phyloP scores from a whole-genome alignment of 768 basidiomycete genomes.

The Ramaria sp. region DNA sequence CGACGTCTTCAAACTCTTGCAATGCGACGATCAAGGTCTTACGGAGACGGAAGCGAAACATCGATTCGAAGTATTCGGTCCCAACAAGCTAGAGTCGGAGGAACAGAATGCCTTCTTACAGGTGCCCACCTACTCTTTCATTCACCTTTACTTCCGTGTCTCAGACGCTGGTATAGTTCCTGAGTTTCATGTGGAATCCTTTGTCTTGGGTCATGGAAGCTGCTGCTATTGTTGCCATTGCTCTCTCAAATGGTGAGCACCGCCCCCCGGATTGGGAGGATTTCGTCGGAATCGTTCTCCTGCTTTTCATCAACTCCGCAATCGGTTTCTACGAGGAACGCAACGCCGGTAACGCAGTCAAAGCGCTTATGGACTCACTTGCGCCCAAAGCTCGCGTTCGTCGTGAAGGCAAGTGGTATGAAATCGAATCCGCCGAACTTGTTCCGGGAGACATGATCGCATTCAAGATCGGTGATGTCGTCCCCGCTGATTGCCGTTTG shows the following conservation, averaged over 20 bases:
- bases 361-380: conserved; percentile 98
- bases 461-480: conserved; percentile 99
- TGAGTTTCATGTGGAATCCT: conserved; percentile 99
- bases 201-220: conserved; percentile 99
- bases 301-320: conserved; percentile 87
- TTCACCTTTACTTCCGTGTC: not conserved
- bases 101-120: conserved; percentile 89
- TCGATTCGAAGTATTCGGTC: conserved; percentile 89
- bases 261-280: conserved; percentile 93
- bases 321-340: conserved; percentile 99
- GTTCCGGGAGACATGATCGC: conserved; percentile 94
- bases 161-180: conserved; percentile 38
- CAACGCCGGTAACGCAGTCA: conserved; percentile 97
- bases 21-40: conserved; percentile 80
- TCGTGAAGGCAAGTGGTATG: conserved; percentile 74
- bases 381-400: conserved; percentile 95
- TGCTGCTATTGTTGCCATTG: conserved; percentile 89
- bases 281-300: conserved; percentile 90
- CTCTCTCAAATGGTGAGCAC: conserved; percentile 83
- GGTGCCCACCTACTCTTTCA: conserved; percentile 26
- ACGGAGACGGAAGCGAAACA: conserved; percentile 59
- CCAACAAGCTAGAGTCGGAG: conserved; percentile 87
- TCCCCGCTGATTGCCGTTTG: conserved; percentile 95
- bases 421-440: conserved; percentile 82
- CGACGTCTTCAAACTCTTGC: conserved; percentile 93